These are phyloP conservation scores for Harringtonia lauricola DNA, from an alignment of 2,329 filamentous ascomycete genomes.

Conservation along the genomic window DNA sequence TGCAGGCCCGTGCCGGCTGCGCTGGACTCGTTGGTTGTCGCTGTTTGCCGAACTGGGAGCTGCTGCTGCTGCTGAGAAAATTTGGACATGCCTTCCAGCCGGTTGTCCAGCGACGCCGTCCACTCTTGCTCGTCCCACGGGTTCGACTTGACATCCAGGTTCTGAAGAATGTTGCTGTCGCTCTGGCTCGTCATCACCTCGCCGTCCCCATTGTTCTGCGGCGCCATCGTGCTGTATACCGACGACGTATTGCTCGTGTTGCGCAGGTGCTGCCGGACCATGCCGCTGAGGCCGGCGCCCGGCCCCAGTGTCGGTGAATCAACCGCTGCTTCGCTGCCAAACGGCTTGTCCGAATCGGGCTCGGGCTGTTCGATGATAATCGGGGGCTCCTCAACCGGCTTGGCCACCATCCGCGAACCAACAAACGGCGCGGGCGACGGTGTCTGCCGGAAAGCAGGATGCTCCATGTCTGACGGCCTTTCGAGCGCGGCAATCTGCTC, in stretches of 20 bases:
- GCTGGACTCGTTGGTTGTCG: neutral
- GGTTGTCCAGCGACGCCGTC: conserved; percentile 7
- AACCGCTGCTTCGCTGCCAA: conserved; percentile 17
- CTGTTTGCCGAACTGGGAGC: neutral
- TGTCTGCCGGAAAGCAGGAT: conserved; percentile 41
- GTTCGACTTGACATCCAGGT: conserved; percentile 25
- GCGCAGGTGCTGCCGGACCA: conserved; percentile 77
- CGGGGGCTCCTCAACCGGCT: neutral
- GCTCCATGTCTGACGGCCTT: conserved; percentile 40
- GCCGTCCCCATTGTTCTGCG: neutral
- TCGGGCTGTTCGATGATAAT: neutral
- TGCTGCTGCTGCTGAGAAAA: too few species aligned
- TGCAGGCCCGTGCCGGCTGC: neutral
- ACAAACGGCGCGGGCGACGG: conserved; percentile 32
- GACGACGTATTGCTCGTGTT: conserved; percentile 74
- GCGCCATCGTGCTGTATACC: conserved; percentile 41
- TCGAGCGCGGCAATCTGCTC: too few species aligned
- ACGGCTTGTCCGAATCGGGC: too few species aligned
- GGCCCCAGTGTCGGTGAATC: conserved; percentile 78
- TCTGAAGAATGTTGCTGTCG: conserved; percentile 15
- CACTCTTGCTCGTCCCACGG: conserved; percentile 30
- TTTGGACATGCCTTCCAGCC: neutral
- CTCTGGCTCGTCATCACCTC: neutral
- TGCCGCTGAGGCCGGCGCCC: conserved; percentile 58
- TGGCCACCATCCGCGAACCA: too few species aligned